Evolutionary conservation across 1,139 yeast species (phyloP).

Genomic region (Blastobotrys buckinghamii): DNA sequence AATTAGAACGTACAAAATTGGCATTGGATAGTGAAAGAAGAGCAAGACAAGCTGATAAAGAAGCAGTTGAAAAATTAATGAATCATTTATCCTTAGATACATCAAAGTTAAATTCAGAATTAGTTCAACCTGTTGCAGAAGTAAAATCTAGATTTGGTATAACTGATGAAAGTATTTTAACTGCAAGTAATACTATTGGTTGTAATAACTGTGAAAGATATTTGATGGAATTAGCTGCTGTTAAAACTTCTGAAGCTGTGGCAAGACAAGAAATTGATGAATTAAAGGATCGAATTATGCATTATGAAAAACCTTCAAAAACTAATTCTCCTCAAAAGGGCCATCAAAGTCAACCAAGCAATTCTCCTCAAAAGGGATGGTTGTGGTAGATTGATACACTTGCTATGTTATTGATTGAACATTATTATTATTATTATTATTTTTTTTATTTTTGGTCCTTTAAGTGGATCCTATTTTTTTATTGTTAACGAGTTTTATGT

Average conservation of each 20-base stretch:
- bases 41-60: conserved; percentile 17
- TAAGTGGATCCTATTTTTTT: no score
- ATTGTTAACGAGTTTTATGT: no score
- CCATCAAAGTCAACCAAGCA: no score
- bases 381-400: no score
- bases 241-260: conserved; percentile 29
- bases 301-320: no score
- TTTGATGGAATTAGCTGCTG: conserved; percentile 29
- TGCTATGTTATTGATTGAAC: no score
- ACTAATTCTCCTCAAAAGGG: no score
- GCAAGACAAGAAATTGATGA: conserved; percentile 32
- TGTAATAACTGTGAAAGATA: conserved; percentile 26
- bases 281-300: conserved; percentile 22
- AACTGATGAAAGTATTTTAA: background rate
- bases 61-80: conserved; percentile 14
- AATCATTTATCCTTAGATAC: background rate
- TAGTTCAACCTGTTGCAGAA: background rate
- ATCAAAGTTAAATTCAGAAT: conserved; percentile 9
- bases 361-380: no score
- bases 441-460: no score
- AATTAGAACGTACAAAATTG: conserved; percentile 14
- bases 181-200: background rate
- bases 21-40: conserved; percentile 19
- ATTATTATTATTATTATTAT: no score
- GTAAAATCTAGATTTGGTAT: conserved; percentile 12